Conservation (phyloP, 1,139 yeast genomes). For the Keqinozyma sinolaborantium region DNA sequence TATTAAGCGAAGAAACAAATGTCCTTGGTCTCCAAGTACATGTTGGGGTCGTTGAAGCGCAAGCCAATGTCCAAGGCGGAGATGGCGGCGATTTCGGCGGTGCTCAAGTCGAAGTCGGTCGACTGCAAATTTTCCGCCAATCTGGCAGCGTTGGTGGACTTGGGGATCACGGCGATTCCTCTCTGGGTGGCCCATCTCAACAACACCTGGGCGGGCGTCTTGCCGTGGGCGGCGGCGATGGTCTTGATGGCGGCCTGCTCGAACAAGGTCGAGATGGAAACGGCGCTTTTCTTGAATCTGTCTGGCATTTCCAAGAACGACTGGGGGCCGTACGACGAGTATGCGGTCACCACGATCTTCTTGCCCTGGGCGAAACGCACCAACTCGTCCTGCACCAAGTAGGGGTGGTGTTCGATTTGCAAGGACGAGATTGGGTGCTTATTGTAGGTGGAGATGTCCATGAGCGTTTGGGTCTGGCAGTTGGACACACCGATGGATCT, state of each 20-base stretch:
- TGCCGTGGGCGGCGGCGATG: constrained; percentile 54
- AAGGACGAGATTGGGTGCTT: constrained; percentile 73
- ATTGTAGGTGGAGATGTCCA: constrained; percentile 71
- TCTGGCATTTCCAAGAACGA: constrained; percentile 59
- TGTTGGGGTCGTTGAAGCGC: constrained; percentile 76
- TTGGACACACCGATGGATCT: constrained; percentile 83
- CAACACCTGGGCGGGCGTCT: constrained; percentile 59
- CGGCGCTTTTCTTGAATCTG: constrained; percentile 49
- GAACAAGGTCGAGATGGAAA: constrained; percentile 41
- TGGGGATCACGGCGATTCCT: constrained; percentile 70
- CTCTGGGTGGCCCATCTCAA: constrained; percentile 83
- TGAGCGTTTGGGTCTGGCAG: constrained; percentile 66
- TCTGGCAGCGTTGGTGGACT: constrained; percentile 63
- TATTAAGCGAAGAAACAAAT: constrained; percentile 47
- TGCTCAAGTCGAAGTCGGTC: constrained; percentile 50
- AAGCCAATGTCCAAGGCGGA: constrained; percentile 59
- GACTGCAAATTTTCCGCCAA: constrained; percentile 54
- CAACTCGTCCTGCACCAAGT: constrained; percentile 71
- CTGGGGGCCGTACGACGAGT: constrained; percentile 83
- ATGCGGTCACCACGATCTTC: constrained; percentile 73
- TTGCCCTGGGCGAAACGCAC: constrained; percentile 58
- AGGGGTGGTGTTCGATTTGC: constrained; percentile 93
- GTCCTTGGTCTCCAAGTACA: constrained; percentile 59
- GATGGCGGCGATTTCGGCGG: constrained; percentile 53
- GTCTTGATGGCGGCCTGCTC: constrained; percentile 46